Evolutionary conservation across 768 basidiomycete species (phyloP).

Genomic region (Suillus alpinus): DNA sequence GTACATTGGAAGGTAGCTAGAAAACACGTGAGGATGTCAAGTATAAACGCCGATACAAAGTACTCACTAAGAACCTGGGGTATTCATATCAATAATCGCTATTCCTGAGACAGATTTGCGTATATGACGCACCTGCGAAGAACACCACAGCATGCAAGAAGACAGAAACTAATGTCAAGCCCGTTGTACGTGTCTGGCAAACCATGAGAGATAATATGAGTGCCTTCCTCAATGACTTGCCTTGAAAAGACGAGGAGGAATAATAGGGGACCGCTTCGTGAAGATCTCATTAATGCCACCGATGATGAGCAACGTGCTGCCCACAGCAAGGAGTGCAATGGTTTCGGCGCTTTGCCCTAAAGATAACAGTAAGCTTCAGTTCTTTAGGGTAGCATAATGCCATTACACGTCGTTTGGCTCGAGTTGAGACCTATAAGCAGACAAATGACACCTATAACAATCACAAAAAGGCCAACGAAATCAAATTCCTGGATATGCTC

Average conservation of each 20-base stretch:
- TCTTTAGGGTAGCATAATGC: background rate
- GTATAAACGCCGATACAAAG: background rate
- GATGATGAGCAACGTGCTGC: slow-evolving; percentile 27
- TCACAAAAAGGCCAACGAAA: slow-evolving; percentile 34
- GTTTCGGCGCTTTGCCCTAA: slow-evolving; percentile 30
- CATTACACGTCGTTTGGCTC: slow-evolving; percentile 30
- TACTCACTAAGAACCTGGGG: slow-evolving; percentile 25
- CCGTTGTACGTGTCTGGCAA: slow-evolving; percentile 36
- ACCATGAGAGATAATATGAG: background rate
- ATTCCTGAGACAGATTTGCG: background rate
- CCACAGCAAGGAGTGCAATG: slow-evolving; percentile 34
- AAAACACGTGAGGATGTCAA: slow-evolving; percentile 5
- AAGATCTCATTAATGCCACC: slow-evolving; percentile 32
- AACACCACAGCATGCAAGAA: slow-evolving; percentile 37
- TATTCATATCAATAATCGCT: background rate
- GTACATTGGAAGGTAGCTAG: slow-evolving; percentile 38
- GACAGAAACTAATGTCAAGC: slow-evolving; percentile 25
- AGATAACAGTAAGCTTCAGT: slow-evolving; percentile 2
- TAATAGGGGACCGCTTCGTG: slow-evolving; percentile 34
- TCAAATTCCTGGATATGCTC: slow-evolving; percentile 37
- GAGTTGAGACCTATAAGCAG: slow-evolving; percentile 38
- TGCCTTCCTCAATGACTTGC: slow-evolving; percentile 9
- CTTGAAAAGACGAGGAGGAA: slow-evolving; percentile 39
- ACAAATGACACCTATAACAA: slow-evolving; percentile 35
- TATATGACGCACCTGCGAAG: slow-evolving; percentile 25